A percentile compares a stretch with the other conserved stretches of the same genome.
These are phyloP conservation scores for Begonia peltatifolia DNA, from an alignment of 306 rosid genomes.

Conservation along the genomic window DNA sequence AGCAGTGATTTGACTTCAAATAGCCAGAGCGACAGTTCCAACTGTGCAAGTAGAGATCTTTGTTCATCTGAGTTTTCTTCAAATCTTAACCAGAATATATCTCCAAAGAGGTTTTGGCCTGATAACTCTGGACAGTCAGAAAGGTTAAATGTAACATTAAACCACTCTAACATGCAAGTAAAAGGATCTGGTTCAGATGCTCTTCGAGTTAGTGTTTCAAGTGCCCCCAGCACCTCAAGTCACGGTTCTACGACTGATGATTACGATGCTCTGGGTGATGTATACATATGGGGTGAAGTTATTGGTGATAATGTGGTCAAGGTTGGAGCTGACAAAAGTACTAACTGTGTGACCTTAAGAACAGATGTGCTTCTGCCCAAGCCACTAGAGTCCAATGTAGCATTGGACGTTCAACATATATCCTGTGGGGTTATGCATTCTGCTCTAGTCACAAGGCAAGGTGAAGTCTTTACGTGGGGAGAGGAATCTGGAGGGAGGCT, in stretches of 20 bases:
- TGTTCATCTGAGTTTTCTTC: constrained; percentile 64
- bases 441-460: constrained; percentile 89
- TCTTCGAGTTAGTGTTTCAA: constrained; percentile 94
- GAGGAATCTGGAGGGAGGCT: constrained; percentile 99
- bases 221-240: constrained; percentile 97
- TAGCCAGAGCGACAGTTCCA: constrained; percentile 72
- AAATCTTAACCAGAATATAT: constrained; percentile 33
- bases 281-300: constrained; percentile 93
- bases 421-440: constrained; percentile 95
- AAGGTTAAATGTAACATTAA: constrained; percentile 66
- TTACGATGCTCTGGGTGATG: constrained; percentile 90
- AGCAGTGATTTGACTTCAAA: constrained; percentile 66
- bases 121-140: constrained; percentile 40
- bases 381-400: constrained; percentile 74
- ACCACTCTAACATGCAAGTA: constrained; percentile 72
- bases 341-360: constrained; percentile 40
- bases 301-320: constrained; percentile 56
- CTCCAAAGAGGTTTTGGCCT: constrained; percentile 40
- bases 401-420: constrained; percentile 72
- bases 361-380: constrained; percentile 84
- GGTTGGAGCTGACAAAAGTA: constrained; percentile 56
- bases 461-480: constrained; percentile 95
- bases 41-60: constrained; percentile 42
- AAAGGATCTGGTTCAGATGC: constrained; percentile 93
- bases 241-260: constrained; percentile 96